Conservation (phyloP, 1,139 yeast species). For the Barnettozyma hawaiiensis region DNA sequence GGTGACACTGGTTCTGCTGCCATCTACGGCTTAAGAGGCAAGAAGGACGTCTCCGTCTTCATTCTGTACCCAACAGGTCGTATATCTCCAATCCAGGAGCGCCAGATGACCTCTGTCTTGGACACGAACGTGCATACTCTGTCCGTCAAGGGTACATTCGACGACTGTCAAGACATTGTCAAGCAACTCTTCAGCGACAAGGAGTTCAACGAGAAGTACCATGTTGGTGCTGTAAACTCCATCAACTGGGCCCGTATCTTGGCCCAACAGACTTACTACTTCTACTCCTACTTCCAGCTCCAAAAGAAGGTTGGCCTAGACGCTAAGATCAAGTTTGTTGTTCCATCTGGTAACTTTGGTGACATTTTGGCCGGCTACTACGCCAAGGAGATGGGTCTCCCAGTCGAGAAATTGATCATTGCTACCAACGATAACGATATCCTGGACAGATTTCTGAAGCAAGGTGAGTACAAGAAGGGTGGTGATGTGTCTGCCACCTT, state of each 20-base stretch:
- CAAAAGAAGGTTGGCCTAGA: conserved; percentile 38
- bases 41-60: conserved; percentile 93
- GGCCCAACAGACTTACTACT: conserved; percentile 96
- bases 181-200: conserved; percentile 87
- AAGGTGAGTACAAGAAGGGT: conserved; percentile 76
- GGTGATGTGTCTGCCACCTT: conserved; percentile 79
- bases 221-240: conserved; percentile 96
- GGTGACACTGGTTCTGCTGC: conserved; percentile 99
- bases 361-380: conserved; percentile 95
- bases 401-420: conserved; percentile 76
- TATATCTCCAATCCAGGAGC: conserved; percentile 95
- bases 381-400: conserved; percentile 94
- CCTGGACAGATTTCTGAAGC: conserved; percentile 81
- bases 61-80: conserved; percentile 96
- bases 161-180: conserved; percentile 96
- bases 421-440: conserved; percentile 97
- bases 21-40: conserved; percentile 92
- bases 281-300: conserved; percentile 82
- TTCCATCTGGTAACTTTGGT: conserved; percentile 97
- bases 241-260: conserved; percentile 98
- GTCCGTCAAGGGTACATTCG: conserved; percentile 93
- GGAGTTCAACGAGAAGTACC: conserved; percentile 82
- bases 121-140: conserved; percentile 92
- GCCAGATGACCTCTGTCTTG: conserved; percentile 97
- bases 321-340: conserved; percentile 72